phyloP scores from a whole-genome alignment of 352 stramenopile genomes.

The Globisporangium lucens region DNA sequence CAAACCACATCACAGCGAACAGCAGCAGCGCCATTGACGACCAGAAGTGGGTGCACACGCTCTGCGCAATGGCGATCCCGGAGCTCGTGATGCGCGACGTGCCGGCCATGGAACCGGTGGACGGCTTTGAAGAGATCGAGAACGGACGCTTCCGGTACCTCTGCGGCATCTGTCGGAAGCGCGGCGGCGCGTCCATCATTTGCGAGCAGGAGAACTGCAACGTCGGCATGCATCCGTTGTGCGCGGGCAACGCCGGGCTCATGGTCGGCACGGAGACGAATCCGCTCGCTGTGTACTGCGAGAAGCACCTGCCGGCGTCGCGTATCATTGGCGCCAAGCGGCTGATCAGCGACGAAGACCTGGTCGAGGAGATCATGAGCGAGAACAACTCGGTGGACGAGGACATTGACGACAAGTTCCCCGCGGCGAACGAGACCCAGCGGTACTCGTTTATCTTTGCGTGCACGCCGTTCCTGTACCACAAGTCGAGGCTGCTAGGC shows the following conservation, averaged over 20 bases:
- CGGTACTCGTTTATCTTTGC: conserved; percentile 74
- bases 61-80: conserved; percentile 82
- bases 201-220: conserved; percentile 80
- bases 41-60: conserved; percentile 80
- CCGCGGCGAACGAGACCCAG: conserved; percentile 35
- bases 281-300: conserved; percentile 71
- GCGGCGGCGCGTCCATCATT: conserved; percentile 72
- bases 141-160: conserved; percentile 80
- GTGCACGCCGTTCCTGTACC: conserved; percentile 60
- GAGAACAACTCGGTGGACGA: conserved; percentile 47
- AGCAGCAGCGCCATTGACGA: conserved; percentile 27
- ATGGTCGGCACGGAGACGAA: conserved; percentile 79
- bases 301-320: conserved; percentile 72
- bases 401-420: conserved; percentile 44
- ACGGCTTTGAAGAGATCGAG: conserved; percentile 83
- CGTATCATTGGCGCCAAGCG: conserved; percentile 75
- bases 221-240: conserved; percentile 75
- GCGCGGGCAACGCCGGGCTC: conserved; percentile 68
- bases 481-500: conserved; percentile 44
- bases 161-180: conserved; percentile 76
- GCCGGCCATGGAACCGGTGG: conserved; percentile 75
- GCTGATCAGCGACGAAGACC: conserved; percentile 80
- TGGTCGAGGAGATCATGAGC: conserved; percentile 84
- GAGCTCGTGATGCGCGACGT: conserved; percentile 84
- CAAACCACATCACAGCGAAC: background rate